Conservation (phyloP, 2,329 filamentous ascomycete species). For the Coleophoma crateriformis region DNA sequence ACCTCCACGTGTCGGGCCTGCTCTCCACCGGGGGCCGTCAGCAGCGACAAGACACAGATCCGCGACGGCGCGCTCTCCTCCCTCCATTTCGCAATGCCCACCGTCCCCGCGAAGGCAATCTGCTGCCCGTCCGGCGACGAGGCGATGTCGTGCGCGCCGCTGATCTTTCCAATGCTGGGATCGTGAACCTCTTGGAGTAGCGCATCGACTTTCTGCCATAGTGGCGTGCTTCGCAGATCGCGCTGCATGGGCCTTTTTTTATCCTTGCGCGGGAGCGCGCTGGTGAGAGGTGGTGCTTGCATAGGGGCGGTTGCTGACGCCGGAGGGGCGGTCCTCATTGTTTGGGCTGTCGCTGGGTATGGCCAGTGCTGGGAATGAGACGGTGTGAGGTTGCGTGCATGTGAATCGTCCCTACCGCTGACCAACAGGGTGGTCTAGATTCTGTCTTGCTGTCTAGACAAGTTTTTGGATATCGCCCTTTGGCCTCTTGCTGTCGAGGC, state of each 20-base stretch:
- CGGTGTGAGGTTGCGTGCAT: no score
- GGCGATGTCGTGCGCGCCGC: not conserved
- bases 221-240: not conserved
- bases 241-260: not conserved
- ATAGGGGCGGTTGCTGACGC: no score
- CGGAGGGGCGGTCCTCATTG: no score
- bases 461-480: no score
- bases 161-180: not conserved
- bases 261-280: no score
- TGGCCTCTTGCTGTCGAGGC: no score
- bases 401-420: no score
- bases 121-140: not conserved
- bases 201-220: not conserved
- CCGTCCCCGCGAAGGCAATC: conserved; percentile 1
- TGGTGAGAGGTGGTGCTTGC: no score
- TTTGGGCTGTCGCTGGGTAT: no score
- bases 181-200: not conserved
- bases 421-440: no score
- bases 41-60: not conserved
- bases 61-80: not conserved
- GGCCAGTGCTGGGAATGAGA: no score
- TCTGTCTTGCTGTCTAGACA: no score
- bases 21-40: not conserved
- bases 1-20: not conserved
- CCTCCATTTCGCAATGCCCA: not conserved